phyloP scores from a whole-genome alignment of 305 asterid genomes.

The Salvia sclarea region DNA sequence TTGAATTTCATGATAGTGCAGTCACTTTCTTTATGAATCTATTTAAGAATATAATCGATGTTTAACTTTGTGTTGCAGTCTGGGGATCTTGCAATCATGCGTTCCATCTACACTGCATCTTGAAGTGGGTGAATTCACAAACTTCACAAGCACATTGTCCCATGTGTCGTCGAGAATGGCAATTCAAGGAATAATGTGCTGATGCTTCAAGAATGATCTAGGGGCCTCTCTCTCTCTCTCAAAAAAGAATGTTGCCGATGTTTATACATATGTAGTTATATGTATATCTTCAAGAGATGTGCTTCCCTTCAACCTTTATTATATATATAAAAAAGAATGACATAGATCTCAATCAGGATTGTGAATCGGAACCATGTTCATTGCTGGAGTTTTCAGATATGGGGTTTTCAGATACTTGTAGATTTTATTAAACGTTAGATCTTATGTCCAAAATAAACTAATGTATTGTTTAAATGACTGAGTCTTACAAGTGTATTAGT shows the following conservation, averaged over 20 bases:
- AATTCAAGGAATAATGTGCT: slow-evolving; percentile 58
- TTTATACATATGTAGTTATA: too few relatives aligned
- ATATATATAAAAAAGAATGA: too few relatives aligned
- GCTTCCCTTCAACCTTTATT: too few relatives aligned
- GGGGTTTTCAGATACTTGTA: too few relatives aligned
- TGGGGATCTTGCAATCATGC: slow-evolving; percentile 94
- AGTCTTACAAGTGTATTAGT: too few relatives aligned
- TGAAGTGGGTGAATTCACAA: slow-evolving; percentile 94
- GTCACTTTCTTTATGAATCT: background rate
- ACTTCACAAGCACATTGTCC: slow-evolving; percentile 91
- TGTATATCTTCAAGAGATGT: background rate
- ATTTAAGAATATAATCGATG: background rate
- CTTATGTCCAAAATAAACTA: too few relatives aligned
- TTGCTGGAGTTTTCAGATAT: too few relatives aligned
- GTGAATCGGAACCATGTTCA: background rate
- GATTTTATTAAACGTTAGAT: too few relatives aligned
- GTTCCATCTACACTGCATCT: slow-evolving; percentile 89
- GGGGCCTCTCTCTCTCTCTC: too few relatives aligned
- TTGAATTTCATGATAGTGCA: background rate
- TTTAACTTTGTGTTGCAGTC: slow-evolving; percentile 43
- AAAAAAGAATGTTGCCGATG: background rate
- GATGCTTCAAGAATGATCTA: background rate
- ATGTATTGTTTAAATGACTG: too few relatives aligned
- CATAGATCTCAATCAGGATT: background rate
- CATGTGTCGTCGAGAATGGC: slow-evolving; percentile 94